Percentiles rank a stretch among this genome's conserved stretches.
Conservation (phyloP, 805 yeast genomes). For the Wickerhamomyces bisporus region DNA sequence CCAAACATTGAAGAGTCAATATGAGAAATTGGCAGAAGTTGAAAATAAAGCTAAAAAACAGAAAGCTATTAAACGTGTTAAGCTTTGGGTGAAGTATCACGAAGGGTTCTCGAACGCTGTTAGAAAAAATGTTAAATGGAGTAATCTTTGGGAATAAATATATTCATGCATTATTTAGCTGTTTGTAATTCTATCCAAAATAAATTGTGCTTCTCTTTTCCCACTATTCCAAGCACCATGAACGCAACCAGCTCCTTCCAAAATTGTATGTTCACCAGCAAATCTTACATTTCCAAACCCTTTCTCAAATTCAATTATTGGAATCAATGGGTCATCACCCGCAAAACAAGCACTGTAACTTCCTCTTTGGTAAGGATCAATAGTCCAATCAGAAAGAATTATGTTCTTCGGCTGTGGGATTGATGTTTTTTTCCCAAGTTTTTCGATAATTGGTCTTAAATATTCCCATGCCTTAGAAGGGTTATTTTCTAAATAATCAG, state of each 20-base stretch:
- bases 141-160: slow-evolving; percentile 48
- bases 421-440: slow-evolving; percentile 8
- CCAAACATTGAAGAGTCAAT: slow-evolving; percentile 37
- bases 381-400: slow-evolving; percentile 69
- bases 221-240: slow-evolving; percentile 90
- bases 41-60: slow-evolving; percentile 25
- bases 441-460: slow-evolving; percentile 40
- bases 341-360: slow-evolving; percentile 71
- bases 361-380: slow-evolving; percentile 74
- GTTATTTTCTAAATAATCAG: slow-evolving; percentile 48
- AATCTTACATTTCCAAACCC: slow-evolving; percentile 62
- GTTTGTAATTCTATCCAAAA: too few relatives aligned
- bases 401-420: slow-evolving; percentile 35
- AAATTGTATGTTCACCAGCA: slow-evolving; percentile 87
- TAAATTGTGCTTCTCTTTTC: slow-evolving; percentile 43
- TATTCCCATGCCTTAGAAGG: slow-evolving; percentile 53
- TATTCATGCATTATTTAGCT: too few relatives aligned
- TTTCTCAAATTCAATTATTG: slow-evolving; percentile 54
- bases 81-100: slow-evolving; percentile 83
- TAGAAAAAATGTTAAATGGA: slow-evolving; percentile 76
- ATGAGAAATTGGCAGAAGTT: slow-evolving; percentile 26
- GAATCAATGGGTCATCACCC: slow-evolving; percentile 63
- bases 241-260: slow-evolving; percentile 88
- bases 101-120: slow-evolving; percentile 95
- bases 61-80: slow-evolving; percentile 21